Percentiles rank a stretch among this genome's conserved stretches.
These are phyloP conservation scores for Zygosaccharomyces pseudorouxii DNA, from an alignment of 805 yeast genomes.

Conservation along the genomic window DNA sequence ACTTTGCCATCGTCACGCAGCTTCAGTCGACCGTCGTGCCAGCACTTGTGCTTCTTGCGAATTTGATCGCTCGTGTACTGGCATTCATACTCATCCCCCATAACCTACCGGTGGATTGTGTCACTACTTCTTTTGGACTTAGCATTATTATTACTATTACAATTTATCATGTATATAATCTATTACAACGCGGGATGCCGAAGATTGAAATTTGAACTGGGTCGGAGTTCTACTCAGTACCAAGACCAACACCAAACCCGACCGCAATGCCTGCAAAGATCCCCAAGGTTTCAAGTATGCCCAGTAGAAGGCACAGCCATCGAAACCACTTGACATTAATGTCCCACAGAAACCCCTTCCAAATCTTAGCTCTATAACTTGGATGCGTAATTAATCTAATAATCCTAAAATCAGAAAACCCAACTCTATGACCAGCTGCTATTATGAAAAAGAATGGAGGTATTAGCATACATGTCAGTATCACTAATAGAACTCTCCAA, in stretches of 20 bases:
- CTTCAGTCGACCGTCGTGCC: constrained; percentile 35
- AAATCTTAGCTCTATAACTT: constrained; percentile 23
- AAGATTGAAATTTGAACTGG: neutral
- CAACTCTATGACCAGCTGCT: constrained; percentile 21
- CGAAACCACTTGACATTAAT: constrained; percentile 29
- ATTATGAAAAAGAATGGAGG: constrained; percentile 33
- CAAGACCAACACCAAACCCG: constrained; percentile 44
- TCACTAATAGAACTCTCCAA: constrained; percentile 15
- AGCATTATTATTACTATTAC: too few relatives aligned
- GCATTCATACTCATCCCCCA: constrained; percentile 23
- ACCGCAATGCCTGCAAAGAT: constrained; percentile 42
- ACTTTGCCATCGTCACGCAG: constrained; percentile 22
- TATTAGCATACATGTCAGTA: constrained; percentile 19
- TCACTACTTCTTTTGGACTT: neutral
- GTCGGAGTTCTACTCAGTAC: neutral
- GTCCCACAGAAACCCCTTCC: constrained; percentile 33
- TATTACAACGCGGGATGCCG: constrained; percentile 1
- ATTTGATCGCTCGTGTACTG: constrained; percentile 31
- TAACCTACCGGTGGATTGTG: neutral
- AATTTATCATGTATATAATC: neutral
- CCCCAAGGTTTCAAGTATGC: constrained; percentile 24
- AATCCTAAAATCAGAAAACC: constrained; percentile 24
- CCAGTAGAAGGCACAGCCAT: constrained; percentile 33
- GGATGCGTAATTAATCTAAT: constrained; percentile 27
- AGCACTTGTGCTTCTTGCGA: constrained; percentile 31